Evolutionary conservation across 202 grass and related monocot genomes (phyloP).

Genomic region (Carex arenaria): DNA sequence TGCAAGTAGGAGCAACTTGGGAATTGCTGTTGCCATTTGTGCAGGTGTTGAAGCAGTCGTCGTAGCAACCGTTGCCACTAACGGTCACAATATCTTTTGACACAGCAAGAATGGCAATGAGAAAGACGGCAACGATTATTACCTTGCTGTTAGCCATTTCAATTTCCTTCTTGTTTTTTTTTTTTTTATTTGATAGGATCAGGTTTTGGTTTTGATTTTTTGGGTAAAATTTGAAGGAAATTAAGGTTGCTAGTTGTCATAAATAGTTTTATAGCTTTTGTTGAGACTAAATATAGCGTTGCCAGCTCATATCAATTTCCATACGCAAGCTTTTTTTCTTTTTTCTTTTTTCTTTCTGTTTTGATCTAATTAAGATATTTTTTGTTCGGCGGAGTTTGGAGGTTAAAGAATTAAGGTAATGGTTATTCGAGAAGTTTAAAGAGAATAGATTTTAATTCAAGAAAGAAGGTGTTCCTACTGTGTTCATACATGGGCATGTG

Average conservation of each 20-base stretch:
- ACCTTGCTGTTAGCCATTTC: conserved; percentile 8
- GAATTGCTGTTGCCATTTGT: not conserved
- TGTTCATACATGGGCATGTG: too few relatives aligned
- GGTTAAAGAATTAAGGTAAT: too few relatives aligned
- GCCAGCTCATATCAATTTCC: not conserved
- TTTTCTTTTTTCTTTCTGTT: too few relatives aligned
- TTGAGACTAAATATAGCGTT: not conserved
- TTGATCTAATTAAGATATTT: too few relatives aligned
- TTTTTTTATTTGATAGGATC: not conserved
- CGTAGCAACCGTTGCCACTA: not conserved
- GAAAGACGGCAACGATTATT: not conserved
- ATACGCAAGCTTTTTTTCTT: not conserved
- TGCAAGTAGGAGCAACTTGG: conserved; percentile 1
- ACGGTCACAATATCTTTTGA: not conserved
- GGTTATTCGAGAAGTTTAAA: not conserved
- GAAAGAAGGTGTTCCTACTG: too few relatives aligned
- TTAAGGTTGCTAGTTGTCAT: not conserved
- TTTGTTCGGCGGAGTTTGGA: too few relatives aligned
- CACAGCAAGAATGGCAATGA: not conserved
- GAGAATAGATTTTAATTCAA: not conserved
- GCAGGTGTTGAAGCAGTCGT: not conserved
- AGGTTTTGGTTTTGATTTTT: not conserved
- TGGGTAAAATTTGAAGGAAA: not conserved
- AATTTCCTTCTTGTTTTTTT: not conserved
- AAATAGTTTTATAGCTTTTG: not conserved